phyloP scores from a whole-genome alignment of 352 stramenopile species.

The Phytophthora citricola region DNA sequence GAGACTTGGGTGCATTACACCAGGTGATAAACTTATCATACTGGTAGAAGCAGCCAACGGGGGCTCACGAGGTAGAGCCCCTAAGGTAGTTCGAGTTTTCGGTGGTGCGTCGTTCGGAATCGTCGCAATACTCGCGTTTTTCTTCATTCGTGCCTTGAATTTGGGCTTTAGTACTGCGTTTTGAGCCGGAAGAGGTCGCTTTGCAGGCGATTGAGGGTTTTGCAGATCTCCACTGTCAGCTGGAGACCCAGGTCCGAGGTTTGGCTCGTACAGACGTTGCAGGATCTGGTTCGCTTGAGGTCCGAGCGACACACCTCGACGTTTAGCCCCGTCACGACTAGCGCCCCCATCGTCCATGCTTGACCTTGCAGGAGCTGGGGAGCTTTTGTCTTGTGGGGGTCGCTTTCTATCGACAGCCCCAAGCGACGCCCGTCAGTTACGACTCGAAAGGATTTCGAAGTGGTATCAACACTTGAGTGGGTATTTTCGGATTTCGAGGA shows the following conservation, averaged over 20 bases:
- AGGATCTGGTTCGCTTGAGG: conserved; percentile 68
- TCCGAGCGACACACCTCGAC: conserved; percentile 51
- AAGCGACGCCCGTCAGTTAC: neutral
- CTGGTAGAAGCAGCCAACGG: conserved; percentile 40
- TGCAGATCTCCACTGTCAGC: neutral
- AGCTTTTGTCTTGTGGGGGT: conserved; percentile 18
- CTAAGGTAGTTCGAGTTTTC: neutral
- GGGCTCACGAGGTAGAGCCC: neutral
- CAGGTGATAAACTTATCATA: conserved; percentile 32
- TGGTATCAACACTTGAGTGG: conserved; percentile 11
- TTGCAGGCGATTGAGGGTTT: conserved; percentile 9
- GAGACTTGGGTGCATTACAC: conserved; percentile 61
- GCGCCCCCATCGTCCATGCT: conserved; percentile 15
- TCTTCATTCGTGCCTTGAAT: conserved; percentile 50
- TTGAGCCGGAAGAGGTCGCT: conserved; percentile 1
- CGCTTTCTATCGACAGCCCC: conserved; percentile 4
- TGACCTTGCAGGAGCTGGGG: too few relatives aligned
- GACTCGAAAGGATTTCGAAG: conserved; percentile 7
- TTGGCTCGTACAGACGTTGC: conserved; percentile 72
- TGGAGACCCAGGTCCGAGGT: conserved; percentile 45
- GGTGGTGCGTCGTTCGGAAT: conserved; percentile 21
- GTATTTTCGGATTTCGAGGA: neutral
- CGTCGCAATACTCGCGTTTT: conserved; percentile 48
- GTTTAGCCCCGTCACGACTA: conserved; percentile 64
- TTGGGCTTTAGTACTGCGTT: conserved; percentile 52